These are phyloP conservation scores for Combretum micranthum DNA, from an alignment of 345 rosid species.

Conservation along the genomic window DNA sequence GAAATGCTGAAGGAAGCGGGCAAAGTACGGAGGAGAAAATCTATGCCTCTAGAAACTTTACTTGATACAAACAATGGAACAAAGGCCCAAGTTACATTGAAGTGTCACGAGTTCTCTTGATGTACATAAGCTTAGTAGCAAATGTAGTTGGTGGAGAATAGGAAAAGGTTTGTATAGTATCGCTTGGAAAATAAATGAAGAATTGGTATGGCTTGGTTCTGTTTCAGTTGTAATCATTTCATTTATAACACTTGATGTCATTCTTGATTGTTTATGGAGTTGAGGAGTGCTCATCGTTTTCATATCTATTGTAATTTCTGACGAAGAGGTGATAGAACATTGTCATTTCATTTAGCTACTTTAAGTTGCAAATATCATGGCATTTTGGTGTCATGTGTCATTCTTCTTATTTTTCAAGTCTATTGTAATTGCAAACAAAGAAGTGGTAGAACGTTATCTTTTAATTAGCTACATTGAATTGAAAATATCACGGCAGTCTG, in stretches of 20 bases:
- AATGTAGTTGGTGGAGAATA: conserved; percentile 10
- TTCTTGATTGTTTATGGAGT: too few relatives aligned
- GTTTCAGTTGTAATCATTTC: too few relatives aligned
- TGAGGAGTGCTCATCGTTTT: neutral
- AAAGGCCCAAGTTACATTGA: conserved; percentile 20
- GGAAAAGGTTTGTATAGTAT: conserved; percentile 14
- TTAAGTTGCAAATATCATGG: conserved; percentile 4
- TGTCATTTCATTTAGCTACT: conserved; percentile 23
- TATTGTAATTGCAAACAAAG: conserved; percentile 1
- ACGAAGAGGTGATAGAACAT: conserved; percentile 24
- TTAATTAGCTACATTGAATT: conserved; percentile 5
- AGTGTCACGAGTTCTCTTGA: conserved; percentile 15
- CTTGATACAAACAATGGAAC: conserved; percentile 43
- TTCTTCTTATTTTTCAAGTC: neutral
- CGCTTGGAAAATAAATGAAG: conserved; percentile 8
- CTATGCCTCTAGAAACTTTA: conserved; percentile 62
- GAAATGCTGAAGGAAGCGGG: conserved; percentile 89
- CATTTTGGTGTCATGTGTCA: neutral
- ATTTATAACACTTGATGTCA: too few relatives aligned
- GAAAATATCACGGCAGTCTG: neutral
- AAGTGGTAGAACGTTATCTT: conserved; percentile 5
- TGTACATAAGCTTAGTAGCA: conserved; percentile 18
- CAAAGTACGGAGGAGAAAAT: conserved; percentile 59
- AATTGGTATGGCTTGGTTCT: neutral
- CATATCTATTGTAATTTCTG: conserved; percentile 8